Conservation (phyloP, 2,329 filamentous ascomycete species). For the Didymellaceae sp. region DNA sequence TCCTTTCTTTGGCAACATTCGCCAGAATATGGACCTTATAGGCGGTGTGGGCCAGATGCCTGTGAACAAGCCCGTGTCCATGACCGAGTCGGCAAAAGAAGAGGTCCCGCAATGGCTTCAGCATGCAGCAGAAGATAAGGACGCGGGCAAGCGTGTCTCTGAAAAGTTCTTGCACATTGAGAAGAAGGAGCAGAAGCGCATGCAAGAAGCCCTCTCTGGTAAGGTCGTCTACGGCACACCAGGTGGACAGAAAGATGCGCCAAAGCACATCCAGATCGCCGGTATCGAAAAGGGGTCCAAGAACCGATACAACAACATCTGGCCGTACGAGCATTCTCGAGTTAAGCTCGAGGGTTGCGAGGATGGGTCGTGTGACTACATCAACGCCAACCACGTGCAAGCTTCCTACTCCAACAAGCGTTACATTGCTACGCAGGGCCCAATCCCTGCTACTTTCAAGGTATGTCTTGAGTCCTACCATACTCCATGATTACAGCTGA, state of each 20-base stretch:
- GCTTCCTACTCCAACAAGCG: conserved; percentile 82
- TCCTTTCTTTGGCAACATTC: conserved; percentile 94
- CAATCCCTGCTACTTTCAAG: conserved; percentile 88
- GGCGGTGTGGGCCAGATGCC: conserved; percentile 86
- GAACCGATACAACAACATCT: conserved; percentile 97
- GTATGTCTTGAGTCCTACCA: conserved; percentile 59
- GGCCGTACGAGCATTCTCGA: conserved; percentile 92
- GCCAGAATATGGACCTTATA: conserved; percentile 94
- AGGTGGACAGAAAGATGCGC: conserved; percentile 44
- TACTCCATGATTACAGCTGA: conserved; percentile 19
- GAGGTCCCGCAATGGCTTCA: conserved; percentile 79
- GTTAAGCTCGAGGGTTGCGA: conserved; percentile 77
- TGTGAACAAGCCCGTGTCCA: conserved; percentile 63
- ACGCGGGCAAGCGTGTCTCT: conserved; percentile 81
- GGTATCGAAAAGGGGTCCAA: conserved; percentile 94
- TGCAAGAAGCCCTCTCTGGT: conserved; percentile 78
- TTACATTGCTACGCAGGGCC: conserved; percentile 95
- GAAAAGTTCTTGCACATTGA: conserved; percentile 87
- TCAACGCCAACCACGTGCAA: conserved; percentile 90
- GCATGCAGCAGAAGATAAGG: conserved; percentile 67
- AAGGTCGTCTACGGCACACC: conserved; percentile 63
- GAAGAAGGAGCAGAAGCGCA: conserved; percentile 84
- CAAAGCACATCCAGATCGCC: conserved; percentile 72
- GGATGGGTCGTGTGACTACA: conserved; percentile 81
- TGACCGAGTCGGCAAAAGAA: conserved; percentile 56